Conservation (phyloP, 352 stramenopile species). For the Pythium volutum region DNA sequence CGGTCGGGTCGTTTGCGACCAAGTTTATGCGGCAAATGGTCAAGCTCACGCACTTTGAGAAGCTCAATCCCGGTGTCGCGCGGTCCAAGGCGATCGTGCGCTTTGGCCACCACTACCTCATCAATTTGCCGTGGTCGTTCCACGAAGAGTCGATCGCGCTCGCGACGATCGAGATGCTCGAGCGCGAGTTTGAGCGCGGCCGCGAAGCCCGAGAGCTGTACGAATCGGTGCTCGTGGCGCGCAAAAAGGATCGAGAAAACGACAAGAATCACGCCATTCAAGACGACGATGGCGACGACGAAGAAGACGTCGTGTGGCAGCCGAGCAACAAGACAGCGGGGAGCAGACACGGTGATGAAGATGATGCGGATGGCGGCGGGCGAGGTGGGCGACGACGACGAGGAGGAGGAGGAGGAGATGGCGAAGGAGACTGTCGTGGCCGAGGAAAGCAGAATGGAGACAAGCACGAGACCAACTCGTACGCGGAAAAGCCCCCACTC, state of each 20-base stretch:
- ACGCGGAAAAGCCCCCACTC: conserved; percentile 17
- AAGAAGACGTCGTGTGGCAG: neutral
- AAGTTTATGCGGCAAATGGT: conserved; percentile 83
- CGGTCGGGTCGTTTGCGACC: conserved; percentile 51
- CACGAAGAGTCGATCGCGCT: conserved; percentile 68
- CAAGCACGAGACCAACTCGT: neutral
- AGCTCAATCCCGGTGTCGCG: conserved; percentile 42
- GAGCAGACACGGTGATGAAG: too few relatives aligned
- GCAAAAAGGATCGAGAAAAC: conserved; percentile 22
- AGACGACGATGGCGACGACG: neutral
- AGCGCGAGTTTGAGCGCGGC: conserved; percentile 75
- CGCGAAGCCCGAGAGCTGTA: conserved; percentile 68
- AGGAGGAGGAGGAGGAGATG: neutral
- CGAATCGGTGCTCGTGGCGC: conserved; percentile 61
- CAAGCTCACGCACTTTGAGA: conserved; percentile 63
- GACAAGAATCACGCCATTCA: neutral
- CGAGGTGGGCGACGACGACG: neutral
- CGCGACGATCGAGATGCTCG: conserved; percentile 70
- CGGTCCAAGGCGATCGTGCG: conserved; percentile 65
- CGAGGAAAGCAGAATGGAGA: neutral
- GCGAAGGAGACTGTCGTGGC: neutral
- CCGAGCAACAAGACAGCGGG: neutral
- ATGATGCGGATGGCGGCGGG: neutral
- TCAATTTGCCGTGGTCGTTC: conserved; percentile 74
- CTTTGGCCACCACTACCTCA: conserved; percentile 80